These are phyloP conservation scores for Colletotrichum coccodes DNA, from an alignment of 2,329 filamentous ascomycete species.

Conservation along the genomic window DNA sequence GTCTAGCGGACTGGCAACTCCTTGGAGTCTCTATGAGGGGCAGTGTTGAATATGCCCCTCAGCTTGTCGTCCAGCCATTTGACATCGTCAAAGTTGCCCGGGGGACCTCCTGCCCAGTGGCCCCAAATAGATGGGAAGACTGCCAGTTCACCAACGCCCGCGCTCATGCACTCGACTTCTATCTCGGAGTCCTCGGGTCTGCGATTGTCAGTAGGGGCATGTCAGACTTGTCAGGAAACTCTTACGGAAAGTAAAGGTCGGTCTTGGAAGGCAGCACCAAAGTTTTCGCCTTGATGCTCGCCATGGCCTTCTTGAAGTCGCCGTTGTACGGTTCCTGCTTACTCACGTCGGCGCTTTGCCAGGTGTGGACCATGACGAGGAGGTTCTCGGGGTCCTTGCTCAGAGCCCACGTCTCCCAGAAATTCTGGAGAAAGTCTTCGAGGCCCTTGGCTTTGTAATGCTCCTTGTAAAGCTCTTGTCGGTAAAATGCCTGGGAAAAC, in stretches of 20 bases:
- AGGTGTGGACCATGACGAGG: constrained; percentile 79
- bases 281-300: constrained; percentile 76
- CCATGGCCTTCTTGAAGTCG: constrained; percentile 73
- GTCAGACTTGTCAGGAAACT: background rate
- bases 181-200: constrained; percentile 78
- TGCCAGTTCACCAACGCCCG: constrained; percentile 45
- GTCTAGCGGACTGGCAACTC: too few relatives aligned
- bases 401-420: constrained; percentile 81
- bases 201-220: background rate
- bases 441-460: constrained; percentile 51
- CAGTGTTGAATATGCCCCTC: constrained; percentile 50
- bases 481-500: constrained; percentile 82
- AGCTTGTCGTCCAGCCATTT: constrained; percentile 76
- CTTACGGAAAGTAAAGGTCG: constrained; percentile 78
- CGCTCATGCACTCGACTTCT: constrained; percentile 66
- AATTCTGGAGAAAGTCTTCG: constrained; percentile 78
- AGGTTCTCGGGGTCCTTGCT: constrained; percentile 82
- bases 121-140: constrained; percentile 55
- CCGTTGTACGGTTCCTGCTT: constrained; percentile 75
- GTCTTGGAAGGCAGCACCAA: constrained; percentile 78
- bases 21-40: background rate
- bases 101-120: constrained; percentile 71
- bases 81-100: constrained; percentile 75
- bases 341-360: constrained; percentile 80
- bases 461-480: constrained; percentile 73